These are phyloP conservation scores for Mycena metata DNA, from an alignment of 768 basidiomycete species.

Conservation along the genomic window DNA sequence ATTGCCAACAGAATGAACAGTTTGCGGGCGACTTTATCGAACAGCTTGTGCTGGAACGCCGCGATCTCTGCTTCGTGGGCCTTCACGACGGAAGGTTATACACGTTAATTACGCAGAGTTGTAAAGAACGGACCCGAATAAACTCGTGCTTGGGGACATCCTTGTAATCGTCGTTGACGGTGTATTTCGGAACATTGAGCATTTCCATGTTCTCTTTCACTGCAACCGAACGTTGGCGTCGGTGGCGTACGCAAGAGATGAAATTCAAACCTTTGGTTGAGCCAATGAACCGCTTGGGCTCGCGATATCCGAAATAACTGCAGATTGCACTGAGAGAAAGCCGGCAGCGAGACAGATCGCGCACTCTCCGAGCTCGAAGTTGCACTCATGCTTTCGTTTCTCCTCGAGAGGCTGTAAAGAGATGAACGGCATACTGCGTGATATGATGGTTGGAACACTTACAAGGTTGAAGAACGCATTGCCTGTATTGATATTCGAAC, in stretches of 20 bases:
- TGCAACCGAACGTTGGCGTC: neutral
- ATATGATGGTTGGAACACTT: neutral
- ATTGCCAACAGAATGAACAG: conserved; percentile 53
- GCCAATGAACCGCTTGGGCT: conserved; percentile 50
- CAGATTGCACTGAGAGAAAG: neutral
- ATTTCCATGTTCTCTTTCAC: conserved; percentile 56
- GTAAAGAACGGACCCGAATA: conserved; percentile 32
- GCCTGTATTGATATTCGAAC: neutral
- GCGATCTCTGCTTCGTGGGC: conserved; percentile 47
- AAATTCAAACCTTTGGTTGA: conserved; percentile 40
- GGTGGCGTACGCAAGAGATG: neutral
- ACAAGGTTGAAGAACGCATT: conserved; percentile 50
- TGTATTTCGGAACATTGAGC: conserved; percentile 55
- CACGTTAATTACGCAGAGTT: too few species aligned
- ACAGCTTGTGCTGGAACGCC: conserved; percentile 47
- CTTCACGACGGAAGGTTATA: conserved; percentile 5
- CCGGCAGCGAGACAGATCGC: conserved; percentile 13
- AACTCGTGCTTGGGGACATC: conserved; percentile 43
- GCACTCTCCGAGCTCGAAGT: conserved; percentile 51
- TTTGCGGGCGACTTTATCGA: conserved; percentile 47
- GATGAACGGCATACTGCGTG: neutral
- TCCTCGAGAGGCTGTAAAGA: conserved; percentile 47
- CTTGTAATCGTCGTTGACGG: conserved; percentile 38
- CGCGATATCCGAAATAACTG: conserved; percentile 53
- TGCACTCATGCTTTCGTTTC: conserved; percentile 47